Conservation (phyloP, 129 eudicot genomes). For the Oenanthe sinensis region DNA sequence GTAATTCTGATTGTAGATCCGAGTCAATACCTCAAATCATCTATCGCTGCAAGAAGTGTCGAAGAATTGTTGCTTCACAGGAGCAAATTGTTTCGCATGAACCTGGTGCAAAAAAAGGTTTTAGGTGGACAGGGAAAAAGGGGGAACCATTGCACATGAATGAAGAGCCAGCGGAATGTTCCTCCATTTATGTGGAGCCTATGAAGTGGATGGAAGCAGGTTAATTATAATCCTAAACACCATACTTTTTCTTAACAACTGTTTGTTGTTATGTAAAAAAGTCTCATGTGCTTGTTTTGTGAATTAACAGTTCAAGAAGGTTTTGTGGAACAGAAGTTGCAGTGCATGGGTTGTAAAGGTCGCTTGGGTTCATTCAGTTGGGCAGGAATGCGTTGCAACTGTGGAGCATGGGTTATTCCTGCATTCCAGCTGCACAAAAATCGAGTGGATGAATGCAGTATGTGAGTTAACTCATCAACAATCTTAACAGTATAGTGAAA, state of each 20-base stretch:
- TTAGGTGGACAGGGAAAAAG: slow-evolving; percentile 58
- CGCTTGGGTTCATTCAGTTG: slow-evolving; percentile 76
- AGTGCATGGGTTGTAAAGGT: slow-evolving; percentile 72
- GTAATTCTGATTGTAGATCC: slow-evolving; percentile 19
- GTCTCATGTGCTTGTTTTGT: background rate
- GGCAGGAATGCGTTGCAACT: slow-evolving; percentile 90
- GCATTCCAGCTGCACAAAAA: slow-evolving; percentile 86
- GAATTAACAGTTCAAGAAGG: slow-evolving; percentile 64
- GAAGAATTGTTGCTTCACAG: slow-evolving; percentile 75
- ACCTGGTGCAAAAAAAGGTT: slow-evolving; percentile 59
- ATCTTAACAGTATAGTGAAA: background rate
- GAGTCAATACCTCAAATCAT: slow-evolving; percentile 39
- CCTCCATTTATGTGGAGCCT: slow-evolving; percentile 85
- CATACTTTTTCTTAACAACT: background rate
- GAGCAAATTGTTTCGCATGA: slow-evolving; percentile 59
- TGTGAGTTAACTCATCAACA: slow-evolving; percentile 15
- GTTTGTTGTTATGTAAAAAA: background rate
- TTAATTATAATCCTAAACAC: slow-evolving; percentile 6
- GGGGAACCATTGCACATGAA: slow-evolving; percentile 17
- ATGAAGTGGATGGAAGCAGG: slow-evolving; percentile 97
- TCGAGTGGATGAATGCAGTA: slow-evolving; percentile 55
- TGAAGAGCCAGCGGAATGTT: slow-evolving; percentile 44
- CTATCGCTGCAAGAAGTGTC: slow-evolving; percentile 79
- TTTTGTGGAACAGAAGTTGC: slow-evolving; percentile 57
- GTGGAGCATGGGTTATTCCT: slow-evolving; percentile 87